phyloP scores from a whole-genome alignment of 1,284 basidiomycete genomes.

The Austroboletus olivaceoglutinosus region DNA sequence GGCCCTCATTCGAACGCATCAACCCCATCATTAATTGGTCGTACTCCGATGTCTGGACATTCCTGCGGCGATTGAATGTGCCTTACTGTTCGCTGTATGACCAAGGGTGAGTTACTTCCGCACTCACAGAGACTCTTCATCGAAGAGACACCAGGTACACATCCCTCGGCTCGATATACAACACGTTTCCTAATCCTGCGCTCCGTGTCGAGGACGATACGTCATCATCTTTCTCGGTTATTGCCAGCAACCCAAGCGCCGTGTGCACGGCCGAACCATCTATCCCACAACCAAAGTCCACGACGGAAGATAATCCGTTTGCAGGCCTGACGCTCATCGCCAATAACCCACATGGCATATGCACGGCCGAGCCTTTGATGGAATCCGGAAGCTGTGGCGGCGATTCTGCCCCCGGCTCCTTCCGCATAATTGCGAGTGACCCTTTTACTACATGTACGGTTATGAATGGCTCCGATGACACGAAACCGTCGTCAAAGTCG shows the following conservation, averaged over 20 bases:
- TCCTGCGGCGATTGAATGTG: slow-evolving; percentile 72
- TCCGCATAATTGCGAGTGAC: slow-evolving; percentile 23
- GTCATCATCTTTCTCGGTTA: slow-evolving; percentile 12
- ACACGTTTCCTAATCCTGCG: slow-evolving; percentile 91
- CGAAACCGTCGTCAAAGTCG: slow-evolving; percentile 6
- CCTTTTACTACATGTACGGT: slow-evolving; percentile 17
- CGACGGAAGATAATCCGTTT: slow-evolving; percentile 2
- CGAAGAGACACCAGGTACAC: slow-evolving; percentile 70
- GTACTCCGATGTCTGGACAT: slow-evolving; percentile 88
- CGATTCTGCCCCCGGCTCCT: slow-evolving; percentile 8
- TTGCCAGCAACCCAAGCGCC: slow-evolving; percentile 23
- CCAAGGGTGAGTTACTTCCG: slow-evolving; percentile 63
- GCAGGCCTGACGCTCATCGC: slow-evolving; percentile 24
- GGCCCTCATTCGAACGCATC: slow-evolving; percentile 89
- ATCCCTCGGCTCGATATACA: slow-evolving; percentile 91
- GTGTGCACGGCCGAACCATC: slow-evolving; percentile 14
- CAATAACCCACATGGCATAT: slow-evolving; percentile 20
- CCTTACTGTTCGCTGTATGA: slow-evolving; percentile 92
- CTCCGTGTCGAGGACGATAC: slow-evolving; percentile 45
- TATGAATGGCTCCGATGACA: slow-evolving; percentile 2
- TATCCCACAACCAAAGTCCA: background rate
- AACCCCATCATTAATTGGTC: slow-evolving; percentile 97
- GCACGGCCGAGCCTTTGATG: slow-evolving; percentile 16
- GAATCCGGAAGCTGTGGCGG: background rate
- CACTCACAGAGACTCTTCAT: background rate